Conservation (phyloP, 306 rosid species). For the Prinsepia uniflora region DNA sequence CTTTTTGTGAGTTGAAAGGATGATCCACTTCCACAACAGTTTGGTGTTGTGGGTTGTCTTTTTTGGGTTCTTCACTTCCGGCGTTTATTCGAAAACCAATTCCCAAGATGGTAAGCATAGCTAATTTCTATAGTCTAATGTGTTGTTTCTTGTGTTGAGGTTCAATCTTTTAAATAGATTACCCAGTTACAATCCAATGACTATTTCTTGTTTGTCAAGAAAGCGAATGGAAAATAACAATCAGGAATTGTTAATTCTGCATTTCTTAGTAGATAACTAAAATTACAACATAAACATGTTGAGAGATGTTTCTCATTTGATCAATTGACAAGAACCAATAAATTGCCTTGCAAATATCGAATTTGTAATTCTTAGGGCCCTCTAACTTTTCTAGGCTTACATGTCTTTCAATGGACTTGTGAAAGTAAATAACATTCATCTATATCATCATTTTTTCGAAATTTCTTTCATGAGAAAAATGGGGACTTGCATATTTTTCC, state of each 20-base stretch:
- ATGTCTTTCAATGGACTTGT: background rate
- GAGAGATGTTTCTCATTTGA: background rate
- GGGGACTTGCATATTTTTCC: background rate
- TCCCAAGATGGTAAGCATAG: conserved; percentile 36
- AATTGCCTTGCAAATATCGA: background rate
- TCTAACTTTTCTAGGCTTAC: background rate
- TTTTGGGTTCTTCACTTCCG: conserved; percentile 35
- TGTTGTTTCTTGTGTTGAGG: background rate
- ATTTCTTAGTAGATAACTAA: background rate
- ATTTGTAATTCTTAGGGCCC: background rate
- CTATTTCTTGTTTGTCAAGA: background rate
- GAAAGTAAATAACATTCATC: background rate
- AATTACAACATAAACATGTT: background rate
- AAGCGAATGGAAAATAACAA: background rate
- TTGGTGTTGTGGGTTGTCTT: conserved; percentile 52
- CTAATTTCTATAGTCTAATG: background rate
- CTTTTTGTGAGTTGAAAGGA: conserved; percentile 17
- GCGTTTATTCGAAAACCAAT: conserved; percentile 33
- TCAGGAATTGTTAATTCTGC: background rate
- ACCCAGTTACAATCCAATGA: background rate
- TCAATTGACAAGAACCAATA: background rate
- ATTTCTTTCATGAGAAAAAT: background rate
- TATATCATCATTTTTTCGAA: background rate
- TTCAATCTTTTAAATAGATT: no score
- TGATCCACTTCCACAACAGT: conserved; percentile 49